Evolutionary conservation across 2,329 filamentous ascomycete genomes (phyloP).

Genomic region (Stachybotrys chartarum): DNA sequence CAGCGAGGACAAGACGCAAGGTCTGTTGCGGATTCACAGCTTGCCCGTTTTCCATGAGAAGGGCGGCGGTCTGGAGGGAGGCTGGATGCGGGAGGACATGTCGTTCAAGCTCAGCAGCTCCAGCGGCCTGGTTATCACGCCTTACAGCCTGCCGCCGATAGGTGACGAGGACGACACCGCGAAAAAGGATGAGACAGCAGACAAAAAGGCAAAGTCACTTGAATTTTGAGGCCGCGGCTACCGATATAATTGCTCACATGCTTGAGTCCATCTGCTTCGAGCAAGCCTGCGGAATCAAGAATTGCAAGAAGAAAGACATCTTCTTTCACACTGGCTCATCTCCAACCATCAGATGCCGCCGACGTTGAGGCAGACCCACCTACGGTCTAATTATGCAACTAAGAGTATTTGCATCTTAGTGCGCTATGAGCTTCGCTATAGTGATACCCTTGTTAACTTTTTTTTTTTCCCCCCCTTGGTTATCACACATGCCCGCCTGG

Average conservation of each 20-base stretch:
- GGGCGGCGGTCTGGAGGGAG: constrained; percentile 66
- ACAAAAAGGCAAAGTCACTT: constrained; percentile 56
- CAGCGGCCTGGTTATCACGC: constrained; percentile 75
- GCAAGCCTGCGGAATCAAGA: no score
- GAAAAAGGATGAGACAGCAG: constrained; percentile 36
- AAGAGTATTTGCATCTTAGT: no score
- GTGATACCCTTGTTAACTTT: no score
- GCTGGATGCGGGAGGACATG: constrained; percentile 72
- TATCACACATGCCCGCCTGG: no score
- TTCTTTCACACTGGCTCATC: no score
- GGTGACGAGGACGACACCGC: constrained; percentile 55
- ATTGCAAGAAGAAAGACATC: no score
- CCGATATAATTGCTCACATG: no score
- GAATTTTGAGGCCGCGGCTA: constrained; percentile 53
- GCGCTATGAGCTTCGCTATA: no score
- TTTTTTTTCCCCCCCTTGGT: no score
- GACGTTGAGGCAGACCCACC: no score
- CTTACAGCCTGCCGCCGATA: constrained; percentile 82
- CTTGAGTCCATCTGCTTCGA: background rate
- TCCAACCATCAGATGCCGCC: no score
- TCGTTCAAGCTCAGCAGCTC: constrained; percentile 81
- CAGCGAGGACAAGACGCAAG: constrained; percentile 71
- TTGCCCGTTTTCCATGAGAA: constrained; percentile 83
- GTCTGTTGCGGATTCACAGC: constrained; percentile 75
- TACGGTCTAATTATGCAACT: no score